phyloP scores from a whole-genome alignment of 164 flowering plant species.

The Tetracentron sinense region DNA sequence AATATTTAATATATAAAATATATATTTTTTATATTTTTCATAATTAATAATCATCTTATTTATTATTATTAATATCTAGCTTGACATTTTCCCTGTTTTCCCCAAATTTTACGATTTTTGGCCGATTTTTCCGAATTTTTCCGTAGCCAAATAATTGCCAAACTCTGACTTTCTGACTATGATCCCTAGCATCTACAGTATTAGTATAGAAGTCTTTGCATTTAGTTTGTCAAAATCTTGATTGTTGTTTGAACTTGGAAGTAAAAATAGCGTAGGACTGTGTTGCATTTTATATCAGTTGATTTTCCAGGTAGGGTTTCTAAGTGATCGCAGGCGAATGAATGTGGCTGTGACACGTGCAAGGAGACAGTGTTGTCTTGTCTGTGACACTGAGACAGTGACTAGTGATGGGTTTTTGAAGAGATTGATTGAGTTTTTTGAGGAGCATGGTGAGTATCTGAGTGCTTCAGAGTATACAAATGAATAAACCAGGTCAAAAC shows the following conservation, averaged over 20 bases:
- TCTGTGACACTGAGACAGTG: slow-evolving; percentile 95
- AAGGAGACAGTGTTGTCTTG: slow-evolving; percentile 90
- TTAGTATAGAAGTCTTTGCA: too few relatives aligned
- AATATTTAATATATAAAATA: too few relatives aligned
- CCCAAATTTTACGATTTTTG: too few relatives aligned
- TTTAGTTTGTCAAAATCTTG: not conserved
- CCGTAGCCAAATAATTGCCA: too few relatives aligned
- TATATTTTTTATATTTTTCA: too few relatives aligned
- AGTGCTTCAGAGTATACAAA: slow-evolving; percentile 87
- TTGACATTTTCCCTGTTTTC: too few relatives aligned
- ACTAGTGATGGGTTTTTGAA: slow-evolving; percentile 75
- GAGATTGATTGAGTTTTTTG: slow-evolving; percentile 86
- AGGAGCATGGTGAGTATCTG: slow-evolving; percentile 91
- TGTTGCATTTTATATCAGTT: not conserved
- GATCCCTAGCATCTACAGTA: too few relatives aligned
- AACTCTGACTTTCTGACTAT: too few relatives aligned
- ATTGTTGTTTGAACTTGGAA: too few relatives aligned
- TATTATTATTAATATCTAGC: too few relatives aligned
- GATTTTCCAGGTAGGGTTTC: slow-evolving; percentile 76
- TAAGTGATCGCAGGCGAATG: slow-evolving; percentile 90
- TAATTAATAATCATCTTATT: too few relatives aligned
- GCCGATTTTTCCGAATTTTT: too few relatives aligned
- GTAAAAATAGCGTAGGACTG: not conserved
- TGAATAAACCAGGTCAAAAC: slow-evolving; percentile 22
- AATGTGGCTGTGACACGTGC: slow-evolving; percentile 98